phyloP scores from a whole-genome alignment of 352 stramenopile genomes.

The Globisporangium paroecandrum region DNA sequence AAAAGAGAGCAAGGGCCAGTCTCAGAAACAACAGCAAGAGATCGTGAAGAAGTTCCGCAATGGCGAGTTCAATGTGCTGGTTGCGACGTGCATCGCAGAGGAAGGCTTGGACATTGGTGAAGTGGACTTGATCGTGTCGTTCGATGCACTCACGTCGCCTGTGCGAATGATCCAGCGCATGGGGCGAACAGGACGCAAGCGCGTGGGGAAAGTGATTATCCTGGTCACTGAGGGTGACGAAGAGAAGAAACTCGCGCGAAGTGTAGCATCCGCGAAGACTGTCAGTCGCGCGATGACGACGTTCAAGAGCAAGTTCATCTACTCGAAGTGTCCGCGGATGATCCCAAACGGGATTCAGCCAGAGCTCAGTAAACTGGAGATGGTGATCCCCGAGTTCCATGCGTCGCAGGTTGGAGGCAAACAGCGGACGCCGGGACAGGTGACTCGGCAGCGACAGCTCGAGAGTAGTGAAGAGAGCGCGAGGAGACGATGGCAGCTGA shows the following conservation, averaged over 20 bases:
- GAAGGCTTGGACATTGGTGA: slow-evolving; percentile 95
- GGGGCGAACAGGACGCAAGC: slow-evolving; percentile 95
- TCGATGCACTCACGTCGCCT: slow-evolving; percentile 92
- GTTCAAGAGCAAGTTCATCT: slow-evolving; percentile 89
- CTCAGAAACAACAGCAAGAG: slow-evolving; percentile 94
- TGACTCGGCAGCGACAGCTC: slow-evolving; percentile 5
- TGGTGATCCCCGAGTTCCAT: slow-evolving; percentile 82
- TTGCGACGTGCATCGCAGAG: slow-evolving; percentile 95
- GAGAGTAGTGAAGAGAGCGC: slow-evolving; percentile 10
- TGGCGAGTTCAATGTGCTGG: slow-evolving; percentile 90
- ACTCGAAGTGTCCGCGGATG: slow-evolving; percentile 79
- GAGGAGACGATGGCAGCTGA: slow-evolving; percentile 47
- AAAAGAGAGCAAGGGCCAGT: slow-evolving; percentile 87
- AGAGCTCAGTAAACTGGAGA: slow-evolving; percentile 45
- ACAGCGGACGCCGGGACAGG: slow-evolving; percentile 15
- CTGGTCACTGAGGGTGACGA: slow-evolving; percentile 88
- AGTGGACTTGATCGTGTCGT: slow-evolving; percentile 93
- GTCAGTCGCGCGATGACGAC: slow-evolving; percentile 78
- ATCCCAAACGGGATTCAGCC: slow-evolving; percentile 50
- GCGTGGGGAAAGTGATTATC: slow-evolving; percentile 88
- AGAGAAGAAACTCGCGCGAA: slow-evolving; percentile 83
- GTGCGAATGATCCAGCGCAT: slow-evolving; percentile 95
- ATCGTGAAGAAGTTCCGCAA: slow-evolving; percentile 90
- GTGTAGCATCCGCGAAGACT: slow-evolving; percentile 73
- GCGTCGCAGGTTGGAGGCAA: slow-evolving; percentile 71